phyloP scores from a whole-genome alignment of 306 rosid genomes.

The Quercus berberidifolia region DNA sequence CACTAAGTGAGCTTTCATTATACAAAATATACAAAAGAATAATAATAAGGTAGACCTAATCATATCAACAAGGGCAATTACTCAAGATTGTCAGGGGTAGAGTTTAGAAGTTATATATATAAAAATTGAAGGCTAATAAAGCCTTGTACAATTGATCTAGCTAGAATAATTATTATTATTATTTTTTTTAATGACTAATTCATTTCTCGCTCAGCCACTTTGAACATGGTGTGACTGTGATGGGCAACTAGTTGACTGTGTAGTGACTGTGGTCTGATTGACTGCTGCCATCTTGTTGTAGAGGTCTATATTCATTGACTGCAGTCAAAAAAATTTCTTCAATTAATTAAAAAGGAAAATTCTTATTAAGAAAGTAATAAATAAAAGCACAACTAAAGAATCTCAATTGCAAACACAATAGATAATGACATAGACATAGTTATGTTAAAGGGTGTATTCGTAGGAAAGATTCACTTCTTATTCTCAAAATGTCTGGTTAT shows the following conservation, averaged over 20 bases:
- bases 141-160: not conserved
- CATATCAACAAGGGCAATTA: too few relatives aligned
- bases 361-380: not conserved
- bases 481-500: too few relatives aligned
- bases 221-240: conserved; percentile 18
- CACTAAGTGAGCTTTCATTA: too few relatives aligned
- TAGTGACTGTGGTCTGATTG: conserved; percentile 13
- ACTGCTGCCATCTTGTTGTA: conserved; percentile 48
- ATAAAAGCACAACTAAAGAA: not conserved
- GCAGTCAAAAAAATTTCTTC: conserved; percentile 18
- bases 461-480: too few relatives aligned
- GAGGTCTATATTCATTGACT: conserved; percentile 50
- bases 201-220: conserved; percentile 15
- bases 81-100: too few relatives aligned
- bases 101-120: too few relatives aligned
- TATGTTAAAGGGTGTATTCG: too few relatives aligned
- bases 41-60: too few relatives aligned
- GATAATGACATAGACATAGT: not conserved
- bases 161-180: not conserved
- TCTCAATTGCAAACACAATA: not conserved
- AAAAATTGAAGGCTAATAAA: not conserved
- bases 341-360: not conserved
- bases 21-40: too few relatives aligned
- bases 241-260: conserved; percentile 18
- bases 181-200: not conserved